Base-by-base conservation (phyloP, 148 eudicot species). In the Dysphania ambrosioides region DNA sequence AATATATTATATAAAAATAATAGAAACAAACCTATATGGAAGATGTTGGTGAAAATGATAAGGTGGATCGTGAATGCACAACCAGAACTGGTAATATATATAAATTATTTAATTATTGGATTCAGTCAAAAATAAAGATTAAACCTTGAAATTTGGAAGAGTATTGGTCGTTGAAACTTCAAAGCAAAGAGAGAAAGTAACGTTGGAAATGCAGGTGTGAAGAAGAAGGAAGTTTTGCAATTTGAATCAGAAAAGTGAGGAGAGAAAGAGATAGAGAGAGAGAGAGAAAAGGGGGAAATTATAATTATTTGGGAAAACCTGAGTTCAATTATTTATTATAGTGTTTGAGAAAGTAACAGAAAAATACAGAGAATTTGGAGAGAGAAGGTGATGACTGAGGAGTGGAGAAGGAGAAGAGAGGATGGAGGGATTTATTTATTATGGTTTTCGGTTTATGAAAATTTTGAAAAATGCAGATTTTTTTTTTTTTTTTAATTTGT, bases 61-160 rank as follows among this genome's bases (percentile, higher is more conserved):
- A 51, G 71, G 32, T 71, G 71, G 84, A 81, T 73, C 61, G 76
- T 55, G 84, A 84, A 84, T 78, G 86, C 71, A 38, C 80, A 81
- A 75, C 86, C 71, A 73, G 68, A 66, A 80, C 51, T 38, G 30
- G 70, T 59, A 32, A 80, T n/a, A n/a, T n/a, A n/a, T n/a, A n/a
- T n/a, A n/a, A 55, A 58, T 26, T 24, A 69, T 5, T 5, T 26
- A 44, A 30, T 11, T 36, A 75, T 56, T 58, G 2, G 1, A 31
- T 0, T 62, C n/a, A 63, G 32, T n/a, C 1, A 51, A 21, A 53
- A 9, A 18, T 10, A 23, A 7, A 30, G 56, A 32, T 72, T 13
- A 42, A 42, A 73, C 23, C 49, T 44, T 63, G 9, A n/a, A 53
- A 15, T 16, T 9, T 35, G 42, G 70, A 66, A 66, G 49, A 66